Percentiles rank a stretch among this genome's conserved stretches.
Evolutionary conservation across 2,329 filamentous ascomycete genomes (phyloP).

Genomic region (Aphanoascus verrucosus): DNA sequence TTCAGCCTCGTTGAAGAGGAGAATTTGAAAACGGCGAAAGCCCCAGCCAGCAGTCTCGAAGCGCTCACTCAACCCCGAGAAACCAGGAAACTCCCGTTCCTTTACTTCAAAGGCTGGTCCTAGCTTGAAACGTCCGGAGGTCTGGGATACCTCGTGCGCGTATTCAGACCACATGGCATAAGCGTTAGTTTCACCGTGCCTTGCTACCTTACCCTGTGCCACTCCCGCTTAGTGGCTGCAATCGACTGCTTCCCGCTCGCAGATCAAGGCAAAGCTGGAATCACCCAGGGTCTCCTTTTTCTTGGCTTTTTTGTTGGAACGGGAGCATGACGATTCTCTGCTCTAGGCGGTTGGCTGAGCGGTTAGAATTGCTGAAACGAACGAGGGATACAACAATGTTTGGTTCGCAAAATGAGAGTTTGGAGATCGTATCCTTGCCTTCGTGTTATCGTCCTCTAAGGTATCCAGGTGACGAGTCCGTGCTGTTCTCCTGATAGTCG

Average conservation of each 20-base stretch:
- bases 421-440: slow-evolving; percentile 48
- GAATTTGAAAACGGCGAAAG: slow-evolving; percentile 21
- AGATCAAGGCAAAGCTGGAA: slow-evolving; percentile 39
- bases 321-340: slow-evolving; percentile 42
- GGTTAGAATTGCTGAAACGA: slow-evolving; percentile 36
- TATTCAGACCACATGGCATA: slow-evolving; percentile 40
- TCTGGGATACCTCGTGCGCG: slow-evolving; percentile 39
- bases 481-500: too few species aligned
- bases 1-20: slow-evolving; percentile 21
- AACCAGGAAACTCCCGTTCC: slow-evolving; percentile 37
- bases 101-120: slow-evolving; percentile 41
- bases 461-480: background rate
- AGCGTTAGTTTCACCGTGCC: slow-evolving; percentile 40
- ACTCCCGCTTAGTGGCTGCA: slow-evolving; percentile 47
- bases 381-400: slow-evolving; percentile 36
- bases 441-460: slow-evolving; percentile 16
- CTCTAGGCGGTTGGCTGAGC: slow-evolving; percentile 46
- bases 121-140: slow-evolving; percentile 42
- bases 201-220: slow-evolving; percentile 45
- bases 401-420: slow-evolving; percentile 44
- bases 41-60: slow-evolving; percentile 11
- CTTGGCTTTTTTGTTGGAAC: slow-evolving; percentile 44
- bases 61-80: slow-evolving; percentile 20
- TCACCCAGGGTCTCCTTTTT: slow-evolving; percentile 45
- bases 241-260: slow-evolving; percentile 46